Evolutionary conservation across 257 asterid species (phyloP).

Genomic region (Nicotiana noctiflora): DNA sequence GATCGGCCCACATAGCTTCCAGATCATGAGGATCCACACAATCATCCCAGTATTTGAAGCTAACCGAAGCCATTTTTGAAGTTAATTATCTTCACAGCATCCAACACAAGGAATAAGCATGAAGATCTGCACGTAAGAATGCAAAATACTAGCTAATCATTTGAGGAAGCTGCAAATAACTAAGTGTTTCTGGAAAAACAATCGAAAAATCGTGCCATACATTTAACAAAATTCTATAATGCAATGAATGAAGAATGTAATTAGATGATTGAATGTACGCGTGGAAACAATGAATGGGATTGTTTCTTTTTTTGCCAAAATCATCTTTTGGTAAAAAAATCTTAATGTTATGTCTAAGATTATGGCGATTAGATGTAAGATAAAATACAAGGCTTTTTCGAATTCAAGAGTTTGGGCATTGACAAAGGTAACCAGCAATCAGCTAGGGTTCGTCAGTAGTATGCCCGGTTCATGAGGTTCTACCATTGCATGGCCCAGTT

Average conservation of each 20-base stretch:
- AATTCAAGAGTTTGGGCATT: not conserved
- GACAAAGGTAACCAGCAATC: no score
- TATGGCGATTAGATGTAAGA: not conserved
- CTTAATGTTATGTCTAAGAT: not conserved
- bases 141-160: not conserved
- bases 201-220: not conserved
- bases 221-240: not conserved
- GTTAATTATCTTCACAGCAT: not conserved
- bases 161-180: not conserved
- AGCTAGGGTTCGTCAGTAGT: no score
- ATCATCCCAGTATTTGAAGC: slow-evolving; percentile 92
- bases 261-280: no score
- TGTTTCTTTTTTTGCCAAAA: not conserved
- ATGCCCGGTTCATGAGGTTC: no score
- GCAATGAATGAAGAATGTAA: no score
- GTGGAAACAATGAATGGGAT: no score
- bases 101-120: not conserved
- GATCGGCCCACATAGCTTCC: slow-evolving; percentile 82
- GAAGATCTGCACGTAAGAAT: not conserved
- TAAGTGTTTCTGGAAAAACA: not conserved
- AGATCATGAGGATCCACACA: slow-evolving; percentile 74
- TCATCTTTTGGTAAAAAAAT: not conserved
- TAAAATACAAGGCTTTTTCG: not conserved
- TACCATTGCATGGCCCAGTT: no score
- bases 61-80: slow-evolving; percentile 43